Percentiles rank a stretch among this genome's conserved stretches.
Conservation (phyloP, 768 basidiomycete genomes). For the Mycena olivaceomarginata region DNA sequence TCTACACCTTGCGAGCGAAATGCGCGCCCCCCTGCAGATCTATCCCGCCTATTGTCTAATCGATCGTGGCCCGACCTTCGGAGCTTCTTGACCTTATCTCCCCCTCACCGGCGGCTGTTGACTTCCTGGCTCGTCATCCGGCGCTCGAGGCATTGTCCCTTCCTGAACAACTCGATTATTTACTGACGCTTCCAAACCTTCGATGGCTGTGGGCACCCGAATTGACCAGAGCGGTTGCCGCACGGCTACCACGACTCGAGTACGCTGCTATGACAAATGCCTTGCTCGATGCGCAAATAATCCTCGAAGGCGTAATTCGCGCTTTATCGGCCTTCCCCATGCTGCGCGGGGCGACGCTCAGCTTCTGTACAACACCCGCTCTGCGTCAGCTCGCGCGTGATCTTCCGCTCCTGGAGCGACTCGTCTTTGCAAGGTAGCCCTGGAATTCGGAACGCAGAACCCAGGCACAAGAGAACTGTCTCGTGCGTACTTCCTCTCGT, state of each 20-base stretch:
- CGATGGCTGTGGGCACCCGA: not conserved
- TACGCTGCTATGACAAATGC: not conserved
- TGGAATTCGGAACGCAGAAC: not conserved
- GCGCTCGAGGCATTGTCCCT: not conserved
- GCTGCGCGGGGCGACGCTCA: not conserved
- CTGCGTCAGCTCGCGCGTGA: not conserved
- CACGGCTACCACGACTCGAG: not conserved
- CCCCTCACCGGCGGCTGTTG: not conserved
- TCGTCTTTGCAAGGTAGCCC: not conserved
- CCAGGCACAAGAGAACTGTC: not conserved
- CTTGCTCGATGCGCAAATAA: not conserved
- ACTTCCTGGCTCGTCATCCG: not conserved
- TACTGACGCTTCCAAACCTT: not conserved
- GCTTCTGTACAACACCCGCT: not conserved
- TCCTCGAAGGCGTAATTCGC: not conserved
- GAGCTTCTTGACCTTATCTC: not conserved
- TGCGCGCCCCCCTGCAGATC: not conserved
- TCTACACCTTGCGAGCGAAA: not conserved
- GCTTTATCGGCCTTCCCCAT: not conserved
- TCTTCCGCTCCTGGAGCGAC: not conserved
- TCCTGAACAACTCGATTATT: not conserved
- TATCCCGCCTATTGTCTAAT: not conserved
- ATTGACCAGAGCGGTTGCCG: not conserved
- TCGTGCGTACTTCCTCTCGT: not conserved
- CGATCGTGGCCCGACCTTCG: not conserved